These are phyloP conservation scores for Rugosomyces carneus DNA, from an alignment of 1,284 basidiomycete genomes.

Conservation along the genomic window DNA sequence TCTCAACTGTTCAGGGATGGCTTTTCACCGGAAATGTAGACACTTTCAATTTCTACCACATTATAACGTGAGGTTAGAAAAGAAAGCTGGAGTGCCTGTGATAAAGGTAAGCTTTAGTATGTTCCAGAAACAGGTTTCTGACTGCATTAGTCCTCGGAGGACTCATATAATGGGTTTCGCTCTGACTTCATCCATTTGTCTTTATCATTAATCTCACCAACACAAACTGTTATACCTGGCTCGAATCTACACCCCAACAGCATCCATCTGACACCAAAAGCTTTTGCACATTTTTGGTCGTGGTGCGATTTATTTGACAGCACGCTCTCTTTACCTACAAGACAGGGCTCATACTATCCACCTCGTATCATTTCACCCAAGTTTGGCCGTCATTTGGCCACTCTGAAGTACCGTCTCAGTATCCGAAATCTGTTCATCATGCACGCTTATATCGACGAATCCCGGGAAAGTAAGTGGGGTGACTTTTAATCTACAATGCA, in stretches of 20 bases:
- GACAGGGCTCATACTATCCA: constrained; percentile 81
- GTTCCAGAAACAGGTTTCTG: not conserved
- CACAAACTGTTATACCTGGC: constrained; percentile 19
- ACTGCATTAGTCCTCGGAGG: constrained; percentile 40
- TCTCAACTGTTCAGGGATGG: constrained; percentile 49
- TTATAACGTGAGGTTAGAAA: constrained; percentile 70
- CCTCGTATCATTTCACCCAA: constrained; percentile 77
- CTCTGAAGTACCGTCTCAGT: constrained; percentile 87
- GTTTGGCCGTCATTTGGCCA: constrained; percentile 84
- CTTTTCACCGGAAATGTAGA: constrained; percentile 78
- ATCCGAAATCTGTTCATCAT: constrained; percentile 80
- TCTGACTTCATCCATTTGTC: constrained; percentile 95
- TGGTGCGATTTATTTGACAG: constrained; percentile 90
- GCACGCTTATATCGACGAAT: constrained; percentile 84
- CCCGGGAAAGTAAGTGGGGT: constrained; percentile 43
- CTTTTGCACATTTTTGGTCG: constrained; percentile 87
- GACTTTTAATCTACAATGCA: constrained; percentile 4
- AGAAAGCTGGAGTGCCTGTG: constrained; percentile 36
- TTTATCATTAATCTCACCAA: constrained; percentile 74
- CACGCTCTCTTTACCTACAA: constrained; percentile 77
- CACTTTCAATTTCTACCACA: constrained; percentile 82
- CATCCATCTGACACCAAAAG: constrained; percentile 83
- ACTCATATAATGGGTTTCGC: constrained; percentile 87
- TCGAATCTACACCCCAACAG: constrained; percentile 49
- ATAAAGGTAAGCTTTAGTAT: constrained; percentile 40